These are phyloP conservation scores for Bipolaris oryzae DNA, from an alignment of 2,329 filamentous ascomycete genomes.

Conservation along the genomic window DNA sequence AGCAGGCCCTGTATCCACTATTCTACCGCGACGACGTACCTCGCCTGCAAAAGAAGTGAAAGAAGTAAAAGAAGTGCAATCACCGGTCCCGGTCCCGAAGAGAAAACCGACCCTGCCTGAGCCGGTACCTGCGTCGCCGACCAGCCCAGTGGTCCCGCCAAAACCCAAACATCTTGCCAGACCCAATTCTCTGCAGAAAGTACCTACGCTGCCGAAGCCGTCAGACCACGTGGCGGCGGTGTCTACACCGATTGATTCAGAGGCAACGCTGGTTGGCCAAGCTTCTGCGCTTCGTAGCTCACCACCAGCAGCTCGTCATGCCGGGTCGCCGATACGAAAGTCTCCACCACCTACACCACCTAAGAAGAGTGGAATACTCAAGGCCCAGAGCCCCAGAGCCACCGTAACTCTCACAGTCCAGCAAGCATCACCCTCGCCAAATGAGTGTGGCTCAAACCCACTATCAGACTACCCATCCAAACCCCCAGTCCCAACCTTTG, in stretches of 20 bases:
- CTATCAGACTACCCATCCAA: conserved; percentile 26
- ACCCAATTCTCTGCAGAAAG: conserved; percentile 26
- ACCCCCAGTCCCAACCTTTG: conserved; percentile 21
- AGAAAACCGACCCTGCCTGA: conserved; percentile 26
- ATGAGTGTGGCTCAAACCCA: conserved; percentile 1
- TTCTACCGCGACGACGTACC: conserved; percentile 23
- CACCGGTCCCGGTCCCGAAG: conserved; percentile 29
- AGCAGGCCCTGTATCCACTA: conserved; percentile 19
- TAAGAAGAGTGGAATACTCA: conserved; percentile 8
- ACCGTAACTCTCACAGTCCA: conserved; percentile 5
- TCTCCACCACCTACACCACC: conserved; percentile 18
- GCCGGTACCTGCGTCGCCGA: conserved; percentile 20
- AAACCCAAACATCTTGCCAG: conserved; percentile 23
- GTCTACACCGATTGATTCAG: conserved; percentile 35
- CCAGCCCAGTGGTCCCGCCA: conserved; percentile 14
- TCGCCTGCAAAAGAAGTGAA: conserved; percentile 25
- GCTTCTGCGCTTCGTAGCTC: conserved; percentile 24
- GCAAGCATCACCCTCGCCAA: conserved; percentile 16
- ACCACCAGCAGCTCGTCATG: conserved; percentile 3
- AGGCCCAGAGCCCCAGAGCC: conserved; percentile 4
- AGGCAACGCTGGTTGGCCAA: conserved; percentile 34
- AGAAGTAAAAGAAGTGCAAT: conserved; percentile 14
- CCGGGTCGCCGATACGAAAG: conserved; percentile 6
- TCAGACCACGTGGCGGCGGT: conserved; percentile 11
- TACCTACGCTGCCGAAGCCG: conserved; percentile 16